phyloP scores from a whole-genome alignment of 306 rosid species.

The Hippophae tibetana region DNA sequence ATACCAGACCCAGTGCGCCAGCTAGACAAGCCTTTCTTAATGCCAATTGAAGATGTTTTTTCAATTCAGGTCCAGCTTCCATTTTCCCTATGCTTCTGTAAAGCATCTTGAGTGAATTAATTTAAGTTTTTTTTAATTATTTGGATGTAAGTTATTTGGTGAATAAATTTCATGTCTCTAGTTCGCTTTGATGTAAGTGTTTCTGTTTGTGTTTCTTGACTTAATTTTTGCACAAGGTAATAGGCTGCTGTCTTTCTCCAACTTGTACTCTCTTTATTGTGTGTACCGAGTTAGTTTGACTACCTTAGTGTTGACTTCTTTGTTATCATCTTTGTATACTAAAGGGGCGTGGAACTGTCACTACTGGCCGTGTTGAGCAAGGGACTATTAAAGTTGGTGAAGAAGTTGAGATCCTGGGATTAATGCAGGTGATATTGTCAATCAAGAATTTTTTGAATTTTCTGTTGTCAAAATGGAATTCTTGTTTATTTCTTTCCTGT shows the following conservation, averaged over 20 bases:
- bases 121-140: no score
- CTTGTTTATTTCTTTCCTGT: constrained; percentile 13
- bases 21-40: constrained; percentile 88
- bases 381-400: constrained; percentile 87
- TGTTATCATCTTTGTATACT: constrained; percentile 14
- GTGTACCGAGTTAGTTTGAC: not conserved
- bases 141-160: no score
- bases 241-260: no score
- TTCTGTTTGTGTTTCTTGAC: no score
- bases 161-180: no score
- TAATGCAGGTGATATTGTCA: constrained; percentile 54
- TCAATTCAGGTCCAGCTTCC: constrained; percentile 65
- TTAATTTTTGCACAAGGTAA: no score
- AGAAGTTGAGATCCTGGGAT: constrained; percentile 91
- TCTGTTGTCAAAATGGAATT: not conserved
- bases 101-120: no score
- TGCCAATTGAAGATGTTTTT: constrained; percentile 95
- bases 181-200: no score
- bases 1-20: constrained; percentile 96
- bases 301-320: not conserved
- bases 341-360: constrained; percentile 98
- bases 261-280: not conserved
- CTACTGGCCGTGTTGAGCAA: constrained; percentile 96
- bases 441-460: not conserved
- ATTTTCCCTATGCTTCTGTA: not conserved